Base-by-base conservation (phyloP, 148 eudicot genomes). In the Limonium bicolor region DNA sequence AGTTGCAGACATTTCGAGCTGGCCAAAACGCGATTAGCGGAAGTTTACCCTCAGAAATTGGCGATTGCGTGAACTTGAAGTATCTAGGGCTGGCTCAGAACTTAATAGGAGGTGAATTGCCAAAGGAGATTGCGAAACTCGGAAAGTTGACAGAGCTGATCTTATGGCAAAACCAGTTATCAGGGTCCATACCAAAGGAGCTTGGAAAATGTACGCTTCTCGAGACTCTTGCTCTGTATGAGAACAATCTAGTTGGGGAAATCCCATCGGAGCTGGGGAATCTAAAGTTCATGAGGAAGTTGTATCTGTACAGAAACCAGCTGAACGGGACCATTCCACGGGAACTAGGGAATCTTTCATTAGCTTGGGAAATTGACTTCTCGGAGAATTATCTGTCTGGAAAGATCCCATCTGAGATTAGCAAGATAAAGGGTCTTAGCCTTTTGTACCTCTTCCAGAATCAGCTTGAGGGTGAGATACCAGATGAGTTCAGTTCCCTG, bases 61-160 rank as follows among this genome's bases (percentile, higher is more conserved):
- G 85, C 31, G 61, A 57, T 30, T 90, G 95, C 53, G 48, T 59
- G 37, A 76, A 63, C 27, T 61, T 85, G 55, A 46, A 39, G 33
- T 69, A 62, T 53, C 80, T 90, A 51, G 99, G 99, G 47, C 76
- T 85, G 32, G 99, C 99, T 9, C 95, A 90, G 53, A 90, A 80
- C 58, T 35, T 35, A 23, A 58, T 90, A 48, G 68, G 39, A 42
- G 97, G 95, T 39, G 56, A 54, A 33, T 28, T 90, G 29, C 99
- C 99, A 1, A 71, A 67, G 56, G 99, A 80, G 60, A 54, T 90
- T 22, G 93, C 95, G 23, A 60, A 49, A 75, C 84, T 90, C 34
- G 40, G 38, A 36, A 70, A 26, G n/a, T 58, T 90, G 63, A 80
- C 63, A 4, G 88, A 80, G 6, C 49, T 90, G 52, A 67, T 84